Evolutionary conservation across 805 yeast species (phyloP), one percentile per base, ranked within the genome.

Genomic region (Yamadazyma laniorum): DNA sequence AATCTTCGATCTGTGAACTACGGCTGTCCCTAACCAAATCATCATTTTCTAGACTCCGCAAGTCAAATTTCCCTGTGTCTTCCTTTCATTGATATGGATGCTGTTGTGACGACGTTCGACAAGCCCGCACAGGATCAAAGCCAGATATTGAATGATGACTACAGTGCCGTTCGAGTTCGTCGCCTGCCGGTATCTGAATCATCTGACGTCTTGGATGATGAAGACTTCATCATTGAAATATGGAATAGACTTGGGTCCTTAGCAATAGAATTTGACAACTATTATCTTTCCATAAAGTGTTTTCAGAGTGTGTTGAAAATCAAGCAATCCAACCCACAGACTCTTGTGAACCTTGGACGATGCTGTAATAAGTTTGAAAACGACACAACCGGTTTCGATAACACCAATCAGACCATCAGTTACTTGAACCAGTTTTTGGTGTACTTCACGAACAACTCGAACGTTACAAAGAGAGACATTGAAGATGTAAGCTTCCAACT

Each of bases 231-330:
- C 11, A 22, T 36, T 18, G 40, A 36, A 14, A 18, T 40, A n/a
- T 44, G 47, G 47, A 34, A 26, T 29, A 34, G 37, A 21, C 22
- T 44, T 12, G 44, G 42, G 5, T 26, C 32, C 8, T 35, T 40
- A 14, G 34, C 47, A 6, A 15, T 35, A 4, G 41, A 31, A 18
- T 32, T 40, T 8, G 39, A 44, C 22, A 18, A 35, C 18, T 37
- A 29, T 18, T 30, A 37, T 9, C 14, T 36, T 4, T 34, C 40
- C 6, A 40, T 38, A 12, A 33, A 33, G 28, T 44, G 44, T 19
- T 44, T 37, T n/a, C 37, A 41, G 8, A 44, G 37, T 21, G 29
- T 42, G 11, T 21, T 44, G 2, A 37, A 40, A 25, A 37, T 32
- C 16, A 40, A 26, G 15, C 33, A 33, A 4, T 33, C 34, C 13